These are phyloP conservation scores for Bremia lactucae DNA, from an alignment of 352 stramenopile species.

Conservation along the genomic window DNA sequence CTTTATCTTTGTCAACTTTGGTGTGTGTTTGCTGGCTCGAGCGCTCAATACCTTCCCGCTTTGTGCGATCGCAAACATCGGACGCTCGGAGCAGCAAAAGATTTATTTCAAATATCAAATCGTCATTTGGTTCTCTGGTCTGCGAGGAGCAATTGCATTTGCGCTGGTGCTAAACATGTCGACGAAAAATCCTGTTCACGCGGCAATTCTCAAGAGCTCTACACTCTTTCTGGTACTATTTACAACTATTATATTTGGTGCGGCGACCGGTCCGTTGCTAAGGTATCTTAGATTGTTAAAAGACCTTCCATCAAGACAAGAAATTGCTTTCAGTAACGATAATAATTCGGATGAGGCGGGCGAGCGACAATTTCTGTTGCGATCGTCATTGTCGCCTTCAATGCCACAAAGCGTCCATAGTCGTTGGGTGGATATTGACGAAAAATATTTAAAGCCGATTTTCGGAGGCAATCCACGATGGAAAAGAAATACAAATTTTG, in stretches of 20 bases:
- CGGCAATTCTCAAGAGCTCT: slow-evolving; percentile 48
- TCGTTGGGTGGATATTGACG: slow-evolving; percentile 46
- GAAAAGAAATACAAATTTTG: slow-evolving; percentile 8
- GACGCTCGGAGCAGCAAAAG: slow-evolving; percentile 20
- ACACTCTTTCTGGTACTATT: slow-evolving; percentile 60
- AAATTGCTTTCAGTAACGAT: slow-evolving; percentile 4
- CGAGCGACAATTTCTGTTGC: slow-evolving; percentile 11
- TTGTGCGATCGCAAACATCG: slow-evolving; percentile 44
- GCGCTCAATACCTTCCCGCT: slow-evolving; percentile 67
- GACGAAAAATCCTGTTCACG: slow-evolving; percentile 29
- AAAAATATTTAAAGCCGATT: slow-evolving; percentile 53
- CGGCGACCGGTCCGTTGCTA: slow-evolving; percentile 33
- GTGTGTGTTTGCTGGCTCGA: slow-evolving; percentile 34
- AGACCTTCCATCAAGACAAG: slow-evolving; percentile 3
- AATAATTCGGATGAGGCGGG: slow-evolving; percentile 9
- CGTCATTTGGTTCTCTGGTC: slow-evolving; percentile 88
- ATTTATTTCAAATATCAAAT: slow-evolving; percentile 63
- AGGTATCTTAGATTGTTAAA: slow-evolving; percentile 19
- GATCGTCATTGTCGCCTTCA: slow-evolving; percentile 8
- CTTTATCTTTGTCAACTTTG: slow-evolving; percentile 45
- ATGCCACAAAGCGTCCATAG: slow-evolving; percentile 34
- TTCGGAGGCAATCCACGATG: slow-evolving; percentile 43
- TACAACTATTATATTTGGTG: slow-evolving; percentile 49
- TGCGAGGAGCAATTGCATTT: slow-evolving; percentile 90
- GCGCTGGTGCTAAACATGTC: slow-evolving; percentile 72